Percentiles rank a stretch among this genome's conserved stretches.
Evolutionary conservation across 176 grass and related monocot genomes (phyloP).

Genomic region (Oryza officinalis): DNA sequence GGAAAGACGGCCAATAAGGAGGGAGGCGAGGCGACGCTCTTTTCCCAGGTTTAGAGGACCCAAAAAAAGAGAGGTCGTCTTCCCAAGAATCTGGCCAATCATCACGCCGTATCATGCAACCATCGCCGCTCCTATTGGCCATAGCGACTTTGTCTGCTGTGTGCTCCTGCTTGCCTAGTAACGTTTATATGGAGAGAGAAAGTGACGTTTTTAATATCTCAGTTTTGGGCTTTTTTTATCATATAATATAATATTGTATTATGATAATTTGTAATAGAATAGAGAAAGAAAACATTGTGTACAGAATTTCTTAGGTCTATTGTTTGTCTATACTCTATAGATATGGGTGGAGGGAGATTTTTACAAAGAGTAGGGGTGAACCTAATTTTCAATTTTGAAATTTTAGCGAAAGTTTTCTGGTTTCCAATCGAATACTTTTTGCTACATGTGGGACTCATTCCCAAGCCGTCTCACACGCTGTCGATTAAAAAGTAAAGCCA

Average conservation of each 20-base stretch:
- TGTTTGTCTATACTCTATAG: background rate
- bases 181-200: background rate
- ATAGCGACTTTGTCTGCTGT: background rate
- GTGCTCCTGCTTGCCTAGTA: background rate
- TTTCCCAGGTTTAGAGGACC: constrained; percentile 10
- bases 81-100: background rate
- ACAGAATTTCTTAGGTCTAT: background rate
- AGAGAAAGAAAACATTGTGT: background rate
- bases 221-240: background rate
- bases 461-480: too few relatives aligned
- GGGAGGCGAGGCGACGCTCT: background rate
- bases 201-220: background rate
- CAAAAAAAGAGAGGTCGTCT: background rate
- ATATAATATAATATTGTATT: too few relatives aligned
- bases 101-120: constrained; percentile 8
- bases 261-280: background rate
- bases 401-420: too few relatives aligned
- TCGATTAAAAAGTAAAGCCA: too few relatives aligned
- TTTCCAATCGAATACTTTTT: too few relatives aligned
- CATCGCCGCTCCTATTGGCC: background rate
- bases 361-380: too few relatives aligned
- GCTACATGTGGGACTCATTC: too few relatives aligned
- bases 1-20: background rate
- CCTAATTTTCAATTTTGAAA: too few relatives aligned
- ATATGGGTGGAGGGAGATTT: too few relatives aligned